Evolutionary conservation across 192 early-diverging fungal species (phyloP).

Genomic region (Obelidium mucronatum): DNA sequence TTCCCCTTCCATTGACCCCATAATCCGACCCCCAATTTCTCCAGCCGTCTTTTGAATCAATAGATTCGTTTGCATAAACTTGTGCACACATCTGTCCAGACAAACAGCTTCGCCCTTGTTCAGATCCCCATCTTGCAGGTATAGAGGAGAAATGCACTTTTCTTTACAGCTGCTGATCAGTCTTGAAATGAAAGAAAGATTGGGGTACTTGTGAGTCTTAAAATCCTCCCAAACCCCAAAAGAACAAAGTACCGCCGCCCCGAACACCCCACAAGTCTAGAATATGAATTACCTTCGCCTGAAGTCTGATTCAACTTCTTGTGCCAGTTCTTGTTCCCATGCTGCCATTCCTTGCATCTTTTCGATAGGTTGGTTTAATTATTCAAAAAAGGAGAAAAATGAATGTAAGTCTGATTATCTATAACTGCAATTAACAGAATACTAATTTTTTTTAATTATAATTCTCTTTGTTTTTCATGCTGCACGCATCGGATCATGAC

Average conservation of each 20-base stretch:
- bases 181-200: not conserved
- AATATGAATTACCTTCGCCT: not conserved
- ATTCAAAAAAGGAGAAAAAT: not conserved
- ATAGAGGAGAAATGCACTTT: slow-evolving; percentile 84
- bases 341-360: not conserved
- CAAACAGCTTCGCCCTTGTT: slow-evolving; percentile 93
- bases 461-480: too few relatives aligned
- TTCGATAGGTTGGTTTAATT: not conserved
- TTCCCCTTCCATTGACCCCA: slow-evolving; percentile 15
- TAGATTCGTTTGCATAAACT: slow-evolving; percentile 66
- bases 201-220: too few relatives aligned
- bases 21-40: slow-evolving; percentile 22
- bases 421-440: not conserved
- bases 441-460: too few relatives aligned
- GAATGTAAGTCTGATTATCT: too few relatives aligned
- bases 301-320: slow-evolving; percentile 34
- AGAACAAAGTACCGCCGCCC: not conserved
- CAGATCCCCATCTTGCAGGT: slow-evolving; percentile 77
- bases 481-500: too few relatives aligned
- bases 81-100: slow-evolving; percentile 85
- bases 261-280: not conserved
- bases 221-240: too few relatives aligned
- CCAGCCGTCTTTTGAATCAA: slow-evolving; percentile 24
- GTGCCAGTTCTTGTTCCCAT: slow-evolving; percentile 34
- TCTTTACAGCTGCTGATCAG: slow-evolving; percentile 62